phyloP scores from a whole-genome alignment of 2,329 filamentous ascomycete species.

The Epichloe sp. region DNA sequence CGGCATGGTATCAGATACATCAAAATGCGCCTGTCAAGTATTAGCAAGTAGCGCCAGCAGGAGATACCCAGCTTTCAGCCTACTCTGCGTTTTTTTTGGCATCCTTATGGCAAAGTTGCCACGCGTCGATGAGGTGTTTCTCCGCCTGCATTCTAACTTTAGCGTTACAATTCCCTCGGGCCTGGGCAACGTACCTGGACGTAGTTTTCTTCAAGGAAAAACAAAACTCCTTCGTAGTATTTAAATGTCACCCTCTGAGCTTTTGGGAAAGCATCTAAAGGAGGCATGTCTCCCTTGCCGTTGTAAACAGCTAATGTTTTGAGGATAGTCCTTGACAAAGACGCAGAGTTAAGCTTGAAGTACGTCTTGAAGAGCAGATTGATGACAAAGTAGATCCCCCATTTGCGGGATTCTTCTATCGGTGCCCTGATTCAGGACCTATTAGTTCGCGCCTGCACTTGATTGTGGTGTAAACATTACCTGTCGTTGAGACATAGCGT shows the following conservation, averaged over 20 bases:
- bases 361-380: conserved; percentile 97
- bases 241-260: conserved; percentile 91
- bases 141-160: conserved; percentile 45
- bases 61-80: conserved; percentile 15
- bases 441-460: background rate
- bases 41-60: conserved; percentile 10
- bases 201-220: conserved; percentile 92
- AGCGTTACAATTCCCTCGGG: background rate
- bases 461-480: conserved; percentile 46
- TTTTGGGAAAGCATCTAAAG: conserved; percentile 66
- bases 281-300: conserved; percentile 64
- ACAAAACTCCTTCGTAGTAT: conserved; percentile 89
- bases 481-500: conserved; percentile 80
- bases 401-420: conserved; percentile 84
- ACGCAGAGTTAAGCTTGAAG: conserved; percentile 85
- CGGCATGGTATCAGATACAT: conserved; percentile 92
- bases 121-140: conserved; percentile 66
- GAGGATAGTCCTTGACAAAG: conserved; percentile 80
- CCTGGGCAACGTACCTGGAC: conserved; percentile 39
- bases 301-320: conserved; percentile 65
- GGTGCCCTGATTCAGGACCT: conserved; percentile 44
- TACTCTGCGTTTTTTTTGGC: conserved; percentile 68
- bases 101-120: conserved; percentile 63
- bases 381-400: conserved; percentile 90
- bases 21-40: conserved; percentile 58